phyloP scores from a whole-genome alignment of 768 basidiomycete species.

The Udeniomyces megalosporus region DNA sequence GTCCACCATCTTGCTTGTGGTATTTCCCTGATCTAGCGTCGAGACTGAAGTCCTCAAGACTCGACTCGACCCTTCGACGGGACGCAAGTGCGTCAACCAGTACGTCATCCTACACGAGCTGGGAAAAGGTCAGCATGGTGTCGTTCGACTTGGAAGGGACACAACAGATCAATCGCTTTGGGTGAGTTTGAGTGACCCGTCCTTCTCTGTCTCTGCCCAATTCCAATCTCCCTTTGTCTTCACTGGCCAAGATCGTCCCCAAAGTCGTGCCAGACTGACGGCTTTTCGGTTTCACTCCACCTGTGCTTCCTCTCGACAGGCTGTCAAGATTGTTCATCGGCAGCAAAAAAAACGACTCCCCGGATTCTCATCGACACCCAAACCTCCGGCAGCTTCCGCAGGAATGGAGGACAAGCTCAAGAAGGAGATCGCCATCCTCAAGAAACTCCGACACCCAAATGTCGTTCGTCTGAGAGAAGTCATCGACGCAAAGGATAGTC shows the following conservation, averaged over 20 bases:
- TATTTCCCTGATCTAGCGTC: conserved; percentile 13
- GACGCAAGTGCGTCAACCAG: conserved; percentile 54
- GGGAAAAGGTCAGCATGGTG: conserved; percentile 78
- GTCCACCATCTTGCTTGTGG: not conserved
- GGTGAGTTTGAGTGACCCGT: not conserved
- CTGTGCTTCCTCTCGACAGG: conserved; percentile 14
- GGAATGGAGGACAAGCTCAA: conserved; percentile 36
- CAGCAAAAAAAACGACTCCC: conserved; percentile 51
- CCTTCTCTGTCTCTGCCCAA: not conserved
- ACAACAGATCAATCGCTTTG: conserved; percentile 16
- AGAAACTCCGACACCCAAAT: conserved; percentile 79
- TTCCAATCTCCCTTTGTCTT: not conserved
- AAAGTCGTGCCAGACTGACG: not conserved
- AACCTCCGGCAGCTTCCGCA: not conserved
- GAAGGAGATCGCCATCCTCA: conserved; percentile 97
- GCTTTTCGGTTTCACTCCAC: not conserved
- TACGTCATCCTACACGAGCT: conserved; percentile 61
- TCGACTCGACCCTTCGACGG: conserved; percentile 24
- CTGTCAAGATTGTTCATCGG: conserved; percentile 33
- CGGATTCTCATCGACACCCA: conserved; percentile 29
- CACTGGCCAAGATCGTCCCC: not conserved
- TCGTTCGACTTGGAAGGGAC: conserved; percentile 60
- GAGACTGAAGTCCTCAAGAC: conserved; percentile 25
- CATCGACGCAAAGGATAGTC: conserved; percentile 75
- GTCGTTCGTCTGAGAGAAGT: conserved; percentile 82